Evolutionary conservation across 139 green algal genomes (phyloP).

Genomic region (Chlamydomonas sp.): DNA sequence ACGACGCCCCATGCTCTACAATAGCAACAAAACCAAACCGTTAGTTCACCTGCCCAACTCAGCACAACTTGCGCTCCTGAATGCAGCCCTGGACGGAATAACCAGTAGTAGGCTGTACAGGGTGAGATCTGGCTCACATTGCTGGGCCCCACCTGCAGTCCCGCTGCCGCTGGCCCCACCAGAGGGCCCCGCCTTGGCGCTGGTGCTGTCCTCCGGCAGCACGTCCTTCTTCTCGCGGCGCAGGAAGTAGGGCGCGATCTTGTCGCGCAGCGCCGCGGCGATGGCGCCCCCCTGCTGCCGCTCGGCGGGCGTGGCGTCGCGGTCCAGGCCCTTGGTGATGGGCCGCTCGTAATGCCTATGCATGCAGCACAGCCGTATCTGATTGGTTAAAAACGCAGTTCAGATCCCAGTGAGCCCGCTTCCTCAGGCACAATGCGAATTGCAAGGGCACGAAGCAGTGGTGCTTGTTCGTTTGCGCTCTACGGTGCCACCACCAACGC

Average conservation of each 20-base stretch:
- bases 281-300: slow-evolving; percentile 64
- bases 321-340: slow-evolving; percentile 61
- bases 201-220: slow-evolving; percentile 35
- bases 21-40: no score
- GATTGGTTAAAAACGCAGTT: slow-evolving; percentile 8
- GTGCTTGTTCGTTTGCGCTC: no score
- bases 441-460: no score
- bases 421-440: no score
- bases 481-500: no score
- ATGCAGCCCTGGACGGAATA: no score
- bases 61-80: no score
- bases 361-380: not conserved
- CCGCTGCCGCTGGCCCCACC: not conserved
- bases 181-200: not conserved
- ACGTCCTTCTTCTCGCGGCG: slow-evolving; percentile 91
- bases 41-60: no score
- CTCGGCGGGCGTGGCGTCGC: slow-evolving; percentile 52
- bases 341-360: slow-evolving; percentile 53
- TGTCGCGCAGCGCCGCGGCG: slow-evolving; percentile 63
- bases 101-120: no score
- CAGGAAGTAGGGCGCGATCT: slow-evolving; percentile 86
- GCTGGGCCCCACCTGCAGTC: not conserved
- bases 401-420: no score
- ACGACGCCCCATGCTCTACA: no score
- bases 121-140: no score